These are phyloP conservation scores for Diaporthe vexans DNA, from an alignment of 2,329 filamentous ascomycete species.

Conservation along the genomic window DNA sequence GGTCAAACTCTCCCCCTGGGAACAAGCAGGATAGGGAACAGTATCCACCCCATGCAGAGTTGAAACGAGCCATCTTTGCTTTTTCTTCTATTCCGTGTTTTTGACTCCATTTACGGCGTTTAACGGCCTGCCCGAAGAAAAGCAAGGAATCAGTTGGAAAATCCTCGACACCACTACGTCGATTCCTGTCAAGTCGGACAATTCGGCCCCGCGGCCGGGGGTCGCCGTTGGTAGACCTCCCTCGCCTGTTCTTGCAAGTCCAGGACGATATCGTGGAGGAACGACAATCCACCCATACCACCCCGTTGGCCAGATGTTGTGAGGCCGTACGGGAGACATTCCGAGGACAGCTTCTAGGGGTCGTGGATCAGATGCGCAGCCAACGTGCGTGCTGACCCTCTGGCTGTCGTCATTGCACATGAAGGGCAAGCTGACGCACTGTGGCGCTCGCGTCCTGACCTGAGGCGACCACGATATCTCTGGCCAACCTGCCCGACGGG, in stretches of 20 bases:
- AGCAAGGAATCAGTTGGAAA: conserved; percentile 1
- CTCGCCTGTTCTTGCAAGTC: conserved; percentile 23
- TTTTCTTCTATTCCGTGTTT: conserved; percentile 28
- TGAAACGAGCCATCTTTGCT: conserved; percentile 22
- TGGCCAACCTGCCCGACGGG: not conserved
- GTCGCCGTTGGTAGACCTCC: not conserved
- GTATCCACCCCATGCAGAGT: not conserved
- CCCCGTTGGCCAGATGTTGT: not conserved
- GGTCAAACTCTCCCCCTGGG: not conserved
- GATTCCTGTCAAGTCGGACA: conserved; percentile 1
- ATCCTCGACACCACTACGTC: conserved; percentile 2
- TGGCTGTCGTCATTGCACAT: conserved; percentile 33
- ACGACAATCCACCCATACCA: not conserved
- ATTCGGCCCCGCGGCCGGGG: not conserved
- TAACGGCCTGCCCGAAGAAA: not conserved
- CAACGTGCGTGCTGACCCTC: not conserved
- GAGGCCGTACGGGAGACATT: conserved; percentile 3
- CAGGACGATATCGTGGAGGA: not conserved
- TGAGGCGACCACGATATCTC: conserved; percentile 14
- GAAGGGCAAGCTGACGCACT: conserved; percentile 4
- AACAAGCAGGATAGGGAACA: not conserved
- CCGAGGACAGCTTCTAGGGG: not conserved
- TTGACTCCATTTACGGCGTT: not conserved
- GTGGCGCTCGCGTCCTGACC: conserved; percentile 20
- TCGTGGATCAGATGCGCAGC: conserved; percentile 1